Percentiles rank a stretch among this genome's conserved stretches.
Conservation (phyloP, 106 monocot genomes). For the Phalaenopsis aphrodite region DNA sequence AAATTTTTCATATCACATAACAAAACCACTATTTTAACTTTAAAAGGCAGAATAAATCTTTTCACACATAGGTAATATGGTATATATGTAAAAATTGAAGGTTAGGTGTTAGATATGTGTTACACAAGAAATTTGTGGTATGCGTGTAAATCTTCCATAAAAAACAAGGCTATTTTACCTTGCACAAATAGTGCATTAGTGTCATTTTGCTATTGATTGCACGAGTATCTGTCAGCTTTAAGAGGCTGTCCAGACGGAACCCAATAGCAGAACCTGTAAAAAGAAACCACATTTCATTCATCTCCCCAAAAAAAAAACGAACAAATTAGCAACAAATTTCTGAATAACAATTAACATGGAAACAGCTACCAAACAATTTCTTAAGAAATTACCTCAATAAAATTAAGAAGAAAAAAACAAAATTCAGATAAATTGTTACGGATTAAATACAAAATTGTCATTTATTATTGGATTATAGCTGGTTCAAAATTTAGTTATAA, state of each 20-base stretch:
- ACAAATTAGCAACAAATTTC: not conserved
- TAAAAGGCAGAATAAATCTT: no score
- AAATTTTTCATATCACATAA: no score
- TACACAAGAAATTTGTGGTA: no score
- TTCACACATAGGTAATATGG: no score
- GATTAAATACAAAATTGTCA: not conserved
- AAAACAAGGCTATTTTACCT: constrained; percentile 30
- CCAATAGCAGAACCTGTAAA: constrained; percentile 61
- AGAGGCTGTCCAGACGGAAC: constrained; percentile 69
- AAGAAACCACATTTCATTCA: not conserved
- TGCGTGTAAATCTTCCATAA: no score
- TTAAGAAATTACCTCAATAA: not conserved
- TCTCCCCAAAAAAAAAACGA: not conserved
- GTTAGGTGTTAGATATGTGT: no score
- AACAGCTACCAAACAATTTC: not conserved
- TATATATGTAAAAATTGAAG: no score
- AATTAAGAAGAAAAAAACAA: not conserved
- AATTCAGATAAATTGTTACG: no score
- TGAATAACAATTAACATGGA: not conserved
- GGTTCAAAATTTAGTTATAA: not conserved
- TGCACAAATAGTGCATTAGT: constrained; percentile 93
- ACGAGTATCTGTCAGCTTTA: constrained; percentile 90
- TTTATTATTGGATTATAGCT: not conserved
- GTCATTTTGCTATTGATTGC: constrained; percentile 89
- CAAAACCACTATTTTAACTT: no score